Percentiles rank a stretch among this genome's conserved stretches.
phyloP scores from a whole-genome alignment of 805 yeast genomes.

The Myxozyma neglecta region DNA sequence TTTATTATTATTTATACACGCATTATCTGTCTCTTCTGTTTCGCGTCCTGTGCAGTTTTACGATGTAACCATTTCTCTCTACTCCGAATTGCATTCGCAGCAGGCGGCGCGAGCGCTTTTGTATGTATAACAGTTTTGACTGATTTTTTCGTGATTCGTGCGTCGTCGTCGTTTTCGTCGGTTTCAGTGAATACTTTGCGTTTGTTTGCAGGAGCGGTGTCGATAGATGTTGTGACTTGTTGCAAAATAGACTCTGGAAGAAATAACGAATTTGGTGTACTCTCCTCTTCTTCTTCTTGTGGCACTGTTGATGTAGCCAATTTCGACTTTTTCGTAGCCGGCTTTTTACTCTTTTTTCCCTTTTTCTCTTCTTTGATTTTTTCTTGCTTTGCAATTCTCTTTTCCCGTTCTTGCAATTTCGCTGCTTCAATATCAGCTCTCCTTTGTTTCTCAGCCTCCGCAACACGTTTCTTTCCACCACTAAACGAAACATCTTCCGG shows the following conservation, averaged over 20 bases:
- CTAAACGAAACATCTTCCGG: constrained; percentile 29
- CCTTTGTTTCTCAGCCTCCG: constrained; percentile 4
- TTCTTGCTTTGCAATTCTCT: constrained; percentile 12
- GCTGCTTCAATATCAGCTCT: neutral
- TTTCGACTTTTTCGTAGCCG: neutral
- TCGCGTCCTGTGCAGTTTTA: constrained; percentile 30
- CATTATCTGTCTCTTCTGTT: constrained; percentile 8
- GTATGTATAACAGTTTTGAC: neutral
- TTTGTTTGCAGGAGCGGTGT: constrained; percentile 7
- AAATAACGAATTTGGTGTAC: constrained; percentile 8
- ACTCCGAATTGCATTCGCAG: neutral
- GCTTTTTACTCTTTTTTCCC: neutral
- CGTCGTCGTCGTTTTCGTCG: constrained; percentile 6
- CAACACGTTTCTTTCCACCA: constrained; percentile 2
- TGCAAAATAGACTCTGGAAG: constrained; percentile 15
- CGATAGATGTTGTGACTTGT: constrained; percentile 23
- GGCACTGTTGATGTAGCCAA: neutral
- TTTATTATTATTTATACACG: neutral
- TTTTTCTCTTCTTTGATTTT: neutral
- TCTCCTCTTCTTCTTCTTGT: neutral
- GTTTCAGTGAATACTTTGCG: constrained; percentile 9
- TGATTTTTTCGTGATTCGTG: neutral
- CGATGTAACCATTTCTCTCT: constrained; percentile 26
- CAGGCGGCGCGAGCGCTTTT: constrained; percentile 25
- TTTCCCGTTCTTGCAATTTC: constrained; percentile 4